Evolutionary conservation across 176 grass and related monocot genomes (phyloP).

Genomic region (Zea mays): DNA sequence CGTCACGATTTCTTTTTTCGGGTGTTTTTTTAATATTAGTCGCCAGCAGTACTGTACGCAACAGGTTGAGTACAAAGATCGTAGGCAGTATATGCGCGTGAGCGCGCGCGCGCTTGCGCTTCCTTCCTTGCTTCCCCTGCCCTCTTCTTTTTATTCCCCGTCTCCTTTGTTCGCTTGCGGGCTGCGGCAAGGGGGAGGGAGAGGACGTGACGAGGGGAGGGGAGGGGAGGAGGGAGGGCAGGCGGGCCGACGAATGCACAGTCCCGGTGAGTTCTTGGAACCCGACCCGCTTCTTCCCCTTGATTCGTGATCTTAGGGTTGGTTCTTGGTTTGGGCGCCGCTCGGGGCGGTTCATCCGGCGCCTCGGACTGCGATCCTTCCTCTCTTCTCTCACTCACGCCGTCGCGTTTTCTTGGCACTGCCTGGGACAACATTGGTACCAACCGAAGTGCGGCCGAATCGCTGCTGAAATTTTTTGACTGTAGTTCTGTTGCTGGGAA

Average conservation of each 20-base stretch:
- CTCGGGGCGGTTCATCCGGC: slow-evolving; percentile 8
- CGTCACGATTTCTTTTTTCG: slow-evolving; percentile 26
- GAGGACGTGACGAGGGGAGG: background rate
- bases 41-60: slow-evolving; percentile 8
- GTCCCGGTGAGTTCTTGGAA: slow-evolving; percentile 55
- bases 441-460: slow-evolving; percentile 14
- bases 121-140: slow-evolving; percentile 38
- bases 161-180: slow-evolving; percentile 49
- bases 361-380: slow-evolving; percentile 18
- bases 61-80: slow-evolving; percentile 19
- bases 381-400: background rate
- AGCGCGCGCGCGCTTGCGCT: slow-evolving; percentile 6
- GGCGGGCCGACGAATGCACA: slow-evolving; percentile 36
- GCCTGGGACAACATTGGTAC: background rate
- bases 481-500: background rate
- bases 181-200: slow-evolving; percentile 32
- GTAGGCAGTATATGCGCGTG: slow-evolving; percentile 11
- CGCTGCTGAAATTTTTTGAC: background rate
- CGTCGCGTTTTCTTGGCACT: background rate
- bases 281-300: slow-evolving; percentile 32
- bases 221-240: background rate
- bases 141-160: slow-evolving; percentile 50
- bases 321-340: background rate
- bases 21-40: slow-evolving; percentile 11
- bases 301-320: slow-evolving; percentile 10